Evolutionary conservation across 2,329 filamentous ascomycete genomes (phyloP).

Genomic region (Clarireedia sp.): DNA sequence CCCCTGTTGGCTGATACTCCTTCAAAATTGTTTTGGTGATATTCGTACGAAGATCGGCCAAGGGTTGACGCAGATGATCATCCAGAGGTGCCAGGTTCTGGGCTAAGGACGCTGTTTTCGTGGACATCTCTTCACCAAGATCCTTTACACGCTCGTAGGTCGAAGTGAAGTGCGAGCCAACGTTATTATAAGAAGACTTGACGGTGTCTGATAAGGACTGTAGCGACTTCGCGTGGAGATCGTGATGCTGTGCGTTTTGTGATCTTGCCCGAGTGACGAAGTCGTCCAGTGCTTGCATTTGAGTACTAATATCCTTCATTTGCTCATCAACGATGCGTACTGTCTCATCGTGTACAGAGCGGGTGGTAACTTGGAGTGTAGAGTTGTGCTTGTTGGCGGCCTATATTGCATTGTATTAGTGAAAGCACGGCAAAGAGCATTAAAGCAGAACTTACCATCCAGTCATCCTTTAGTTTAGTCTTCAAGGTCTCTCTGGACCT

Average conservation of each 20-base stretch:
- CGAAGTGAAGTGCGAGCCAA: conserved; percentile 61
- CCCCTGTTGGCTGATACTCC: conserved; percentile 79
- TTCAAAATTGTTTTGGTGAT: conserved; percentile 57
- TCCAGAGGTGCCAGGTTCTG: conserved; percentile 55
- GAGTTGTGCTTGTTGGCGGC: conserved; percentile 69
- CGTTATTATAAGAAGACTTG: conserved; percentile 62
- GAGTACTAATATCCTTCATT: conserved; percentile 75
- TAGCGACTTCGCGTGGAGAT: conserved; percentile 60
- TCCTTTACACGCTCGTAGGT: conserved; percentile 60
- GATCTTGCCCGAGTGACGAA: conserved; percentile 76
- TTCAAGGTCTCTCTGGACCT: conserved; percentile 72
- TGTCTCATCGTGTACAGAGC: conserved; percentile 84
- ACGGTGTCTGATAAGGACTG: conserved; percentile 58
- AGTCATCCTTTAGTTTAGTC: conserved; percentile 76
- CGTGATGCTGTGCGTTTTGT: conserved; percentile 73
- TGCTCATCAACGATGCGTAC: conserved; percentile 85
- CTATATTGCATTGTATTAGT: conserved; percentile 32
- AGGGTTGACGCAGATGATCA: conserved; percentile 56
- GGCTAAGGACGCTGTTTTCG: conserved; percentile 50
- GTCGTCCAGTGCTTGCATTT: conserved; percentile 84
- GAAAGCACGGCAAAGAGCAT: not conserved
- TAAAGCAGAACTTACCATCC: conserved; percentile 52
- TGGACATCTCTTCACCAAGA: conserved; percentile 60
- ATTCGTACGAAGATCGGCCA: conserved; percentile 62
- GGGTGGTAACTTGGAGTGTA: conserved; percentile 76